Base-by-base conservation (phyloP, 768 basidiomycete species). In the Lyophyllum shimeji region DNA sequence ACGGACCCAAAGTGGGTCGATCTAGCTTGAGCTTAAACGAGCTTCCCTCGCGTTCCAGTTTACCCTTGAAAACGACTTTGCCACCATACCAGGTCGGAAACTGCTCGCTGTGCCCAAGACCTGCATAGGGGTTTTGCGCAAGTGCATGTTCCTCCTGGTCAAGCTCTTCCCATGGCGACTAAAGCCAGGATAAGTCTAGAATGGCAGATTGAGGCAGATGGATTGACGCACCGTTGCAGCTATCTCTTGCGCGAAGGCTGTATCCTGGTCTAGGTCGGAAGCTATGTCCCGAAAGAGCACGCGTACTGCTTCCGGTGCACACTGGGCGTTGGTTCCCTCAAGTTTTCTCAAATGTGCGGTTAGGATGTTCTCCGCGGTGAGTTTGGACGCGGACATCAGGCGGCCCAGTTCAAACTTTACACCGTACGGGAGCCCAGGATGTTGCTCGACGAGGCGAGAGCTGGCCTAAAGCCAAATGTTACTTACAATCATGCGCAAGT, bases 91-190 rank as follows among this genome's bases (percentile, higher is more conserved):
- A 87, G 6, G 67, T 69, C 4, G 71, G 67, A 25, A 66, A 60
- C 18, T 71, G 63, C 13, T 65, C 59, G 18, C 73, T 70, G 48
- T 76, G 71, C 0, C 81, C 84, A 5, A 86, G 64, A 15, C 76
- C 78, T 3, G 72, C 72, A 15, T 63, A 67, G 0, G 66, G 62
- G 51, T 76, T 58, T 6, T 67, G 50, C 0, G 23, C 21, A 5
- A 85, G 67, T 5, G 70, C 69, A 1, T 65, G 59, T 33, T 81
- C 77, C 62, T 90, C 87, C 4, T 60, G 67, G 60, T 89, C 85
- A 3, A 89, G 69, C 63, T 88, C 84, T 42, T 64, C 63, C 85
- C 86, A 90, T 0, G 86, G 85, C 12, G 76, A 74, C 86, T 89
- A 53, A 46, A 11, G 4, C 11, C 46, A 55, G 18, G 34, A 13